Evolutionary conservation across 202 grass and related monocot genomes (phyloP).

Genomic region (Musa balbisiana): DNA sequence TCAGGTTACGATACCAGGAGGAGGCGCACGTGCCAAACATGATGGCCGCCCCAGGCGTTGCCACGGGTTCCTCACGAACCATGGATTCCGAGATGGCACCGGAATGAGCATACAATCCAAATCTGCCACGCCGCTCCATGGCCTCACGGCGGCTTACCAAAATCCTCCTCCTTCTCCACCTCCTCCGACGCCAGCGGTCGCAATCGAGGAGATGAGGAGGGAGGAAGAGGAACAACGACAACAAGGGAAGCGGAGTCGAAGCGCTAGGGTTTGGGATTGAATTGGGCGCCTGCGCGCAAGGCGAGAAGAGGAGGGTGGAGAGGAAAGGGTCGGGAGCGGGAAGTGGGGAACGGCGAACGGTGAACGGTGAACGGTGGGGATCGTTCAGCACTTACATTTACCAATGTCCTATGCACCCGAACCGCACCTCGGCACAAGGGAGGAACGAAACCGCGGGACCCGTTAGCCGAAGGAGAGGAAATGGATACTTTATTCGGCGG

Average conservation of each 20-base stretch:
- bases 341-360: background rate
- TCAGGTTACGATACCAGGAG: constrained; percentile 2
- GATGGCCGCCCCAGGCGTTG: background rate
- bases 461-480: background rate
- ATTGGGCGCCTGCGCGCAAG: background rate
- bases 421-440: too few species aligned
- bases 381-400: background rate
- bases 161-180: background rate
- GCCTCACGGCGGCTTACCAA: background rate
- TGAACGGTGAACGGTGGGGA: background rate
- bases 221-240: background rate
- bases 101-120: background rate
- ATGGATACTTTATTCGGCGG: background rate
- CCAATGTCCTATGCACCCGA: too few species aligned
- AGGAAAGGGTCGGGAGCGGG: background rate
- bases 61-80: background rate
- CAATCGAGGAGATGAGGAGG: background rate
- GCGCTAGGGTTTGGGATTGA: background rate
- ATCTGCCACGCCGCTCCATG: background rate
- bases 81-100: too few species aligned
- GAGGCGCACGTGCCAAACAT: background rate
- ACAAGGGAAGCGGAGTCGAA: background rate
- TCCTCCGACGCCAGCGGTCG: background rate
- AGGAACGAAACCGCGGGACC: background rate
- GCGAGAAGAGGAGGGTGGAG: background rate